Percentiles rank a stretch among this genome's conserved stretches.
Conservation (phyloP, 495 filamentous ascomycete species). For the Bacidia rubella region DNA sequence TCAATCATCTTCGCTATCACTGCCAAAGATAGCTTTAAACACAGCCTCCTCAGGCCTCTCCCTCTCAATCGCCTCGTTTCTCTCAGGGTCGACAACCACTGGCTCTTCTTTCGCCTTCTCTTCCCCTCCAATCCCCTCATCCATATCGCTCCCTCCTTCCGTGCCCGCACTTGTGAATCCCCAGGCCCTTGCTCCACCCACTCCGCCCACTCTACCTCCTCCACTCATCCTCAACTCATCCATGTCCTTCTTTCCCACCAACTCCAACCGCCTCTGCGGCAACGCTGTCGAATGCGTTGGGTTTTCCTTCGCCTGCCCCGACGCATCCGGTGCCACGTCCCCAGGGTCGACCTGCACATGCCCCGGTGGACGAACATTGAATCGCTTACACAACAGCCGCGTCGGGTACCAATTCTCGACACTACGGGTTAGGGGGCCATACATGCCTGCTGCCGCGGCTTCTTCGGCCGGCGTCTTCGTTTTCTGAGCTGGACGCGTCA, state of each 20-base stretch:
- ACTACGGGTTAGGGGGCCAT: slow-evolving; percentile 70
- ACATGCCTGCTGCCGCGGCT: slow-evolving; percentile 88
- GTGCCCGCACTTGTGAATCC: slow-evolving; percentile 3
- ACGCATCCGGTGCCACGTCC: slow-evolving; percentile 16
- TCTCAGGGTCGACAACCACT: slow-evolving; percentile 53
- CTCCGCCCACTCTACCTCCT: background rate
- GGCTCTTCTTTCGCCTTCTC: slow-evolving; percentile 16
- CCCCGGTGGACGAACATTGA: slow-evolving; percentile 65
- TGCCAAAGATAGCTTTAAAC: slow-evolving; percentile 88
- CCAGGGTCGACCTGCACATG: slow-evolving; percentile 52
- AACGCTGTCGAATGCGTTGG: slow-evolving; percentile 15
- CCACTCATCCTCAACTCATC: slow-evolving; percentile 41
- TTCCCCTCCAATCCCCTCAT: slow-evolving; percentile 8
- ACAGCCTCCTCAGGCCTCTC: slow-evolving; percentile 76
- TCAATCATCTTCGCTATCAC: slow-evolving; percentile 60
- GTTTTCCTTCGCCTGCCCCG: slow-evolving; percentile 5
- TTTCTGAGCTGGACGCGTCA: slow-evolving; percentile 44
- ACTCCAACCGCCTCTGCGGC: slow-evolving; percentile 20
- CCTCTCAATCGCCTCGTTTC: slow-evolving; percentile 76
- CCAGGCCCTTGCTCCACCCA: background rate
- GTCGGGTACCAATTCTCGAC: slow-evolving; percentile 65
- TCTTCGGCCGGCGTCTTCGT: slow-evolving; percentile 67
- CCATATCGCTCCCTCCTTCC: background rate
- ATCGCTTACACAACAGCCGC: slow-evolving; percentile 80
- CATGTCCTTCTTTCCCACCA: slow-evolving; percentile 35